Percentiles rank a stretch among this genome's conserved stretches.
These are phyloP conservation scores for Termitomyces eurrhizus DNA, from an alignment of 768 basidiomycete species.

Conservation along the genomic window DNA sequence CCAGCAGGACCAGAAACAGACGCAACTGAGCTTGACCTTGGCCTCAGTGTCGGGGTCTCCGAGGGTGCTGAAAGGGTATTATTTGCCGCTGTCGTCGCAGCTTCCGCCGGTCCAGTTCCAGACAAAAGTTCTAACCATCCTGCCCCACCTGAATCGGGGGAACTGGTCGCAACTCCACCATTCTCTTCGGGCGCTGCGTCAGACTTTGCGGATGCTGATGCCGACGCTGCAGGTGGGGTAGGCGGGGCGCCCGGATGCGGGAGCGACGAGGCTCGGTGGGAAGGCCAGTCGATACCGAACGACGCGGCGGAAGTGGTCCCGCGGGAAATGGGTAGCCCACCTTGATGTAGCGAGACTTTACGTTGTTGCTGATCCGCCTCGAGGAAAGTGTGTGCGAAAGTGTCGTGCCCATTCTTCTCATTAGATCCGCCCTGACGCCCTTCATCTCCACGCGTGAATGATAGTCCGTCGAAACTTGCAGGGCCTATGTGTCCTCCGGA, in stretches of 20 bases:
- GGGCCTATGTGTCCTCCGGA: background rate
- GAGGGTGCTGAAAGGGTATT: background rate
- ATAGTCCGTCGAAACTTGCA: constrained; percentile 1
- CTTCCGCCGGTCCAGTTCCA: background rate
- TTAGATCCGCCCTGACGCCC: constrained; percentile 5
- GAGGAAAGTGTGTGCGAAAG: constrained; percentile 24
- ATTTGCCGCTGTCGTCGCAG: background rate
- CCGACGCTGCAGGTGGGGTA: background rate
- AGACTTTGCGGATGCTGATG: background rate
- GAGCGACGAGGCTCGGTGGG: constrained; percentile 1
- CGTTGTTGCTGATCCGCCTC: constrained; percentile 23
- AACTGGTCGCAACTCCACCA: background rate
- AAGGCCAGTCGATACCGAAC: constrained; percentile 16
- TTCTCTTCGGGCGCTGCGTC: background rate
- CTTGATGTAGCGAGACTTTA: constrained; percentile 1
- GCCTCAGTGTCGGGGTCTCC: constrained; percentile 1
- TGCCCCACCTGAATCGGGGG: background rate
- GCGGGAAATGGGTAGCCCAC: constrained; percentile 2
- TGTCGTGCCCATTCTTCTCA: constrained; percentile 12
- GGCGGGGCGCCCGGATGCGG: constrained; percentile 1
- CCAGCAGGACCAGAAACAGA: background rate
- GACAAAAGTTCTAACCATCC: constrained; percentile 15
- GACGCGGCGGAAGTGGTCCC: constrained; percentile 10
- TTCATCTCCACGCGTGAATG: background rate
- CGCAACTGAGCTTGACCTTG: constrained; percentile 1